These are phyloP conservation scores for Hydrangea macrophylla DNA, from an alignment of 148 eudicot genomes.

Conservation along the genomic window DNA sequence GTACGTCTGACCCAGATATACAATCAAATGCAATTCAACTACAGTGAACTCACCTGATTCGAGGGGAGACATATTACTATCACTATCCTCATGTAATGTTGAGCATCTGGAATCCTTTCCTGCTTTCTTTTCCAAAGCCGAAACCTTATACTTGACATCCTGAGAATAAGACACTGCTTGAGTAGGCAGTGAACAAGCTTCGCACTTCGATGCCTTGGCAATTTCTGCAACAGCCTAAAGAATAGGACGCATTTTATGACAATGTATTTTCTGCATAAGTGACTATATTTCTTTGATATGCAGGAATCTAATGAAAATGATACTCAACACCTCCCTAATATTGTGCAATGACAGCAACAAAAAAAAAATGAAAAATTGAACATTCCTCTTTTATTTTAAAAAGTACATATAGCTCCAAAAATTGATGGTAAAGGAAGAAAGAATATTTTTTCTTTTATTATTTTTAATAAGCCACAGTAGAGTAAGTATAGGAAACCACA, in stretches of 20 bases:
- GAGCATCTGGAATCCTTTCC: slow-evolving; percentile 18
- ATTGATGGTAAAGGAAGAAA: neutral
- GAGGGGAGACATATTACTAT: slow-evolving; percentile 15
- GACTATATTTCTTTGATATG: too few species aligned
- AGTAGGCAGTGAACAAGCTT: slow-evolving; percentile 55
- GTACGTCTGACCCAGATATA: too few species aligned
- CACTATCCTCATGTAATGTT: slow-evolving; percentile 16
- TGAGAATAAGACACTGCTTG: slow-evolving; percentile 50
- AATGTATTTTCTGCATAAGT: neutral
- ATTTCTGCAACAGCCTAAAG: slow-evolving; percentile 86
- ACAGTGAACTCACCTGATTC: slow-evolving; percentile 47
- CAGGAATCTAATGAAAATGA: too few species aligned
- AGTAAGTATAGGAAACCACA: too few species aligned
- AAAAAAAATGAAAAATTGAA: too few species aligned
- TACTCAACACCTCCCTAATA: neutral
- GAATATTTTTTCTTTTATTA: too few species aligned
- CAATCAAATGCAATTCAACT: too few species aligned
- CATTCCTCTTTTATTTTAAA: too few species aligned
- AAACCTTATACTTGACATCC: slow-evolving; percentile 39
- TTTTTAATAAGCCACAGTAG: too few species aligned
- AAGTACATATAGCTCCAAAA: neutral
- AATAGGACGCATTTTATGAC: slow-evolving; percentile 7
- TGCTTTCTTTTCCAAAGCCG: slow-evolving; percentile 33
- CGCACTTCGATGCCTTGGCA: slow-evolving; percentile 73
- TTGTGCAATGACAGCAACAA: neutral